Evolutionary conservation across 495 filamentous ascomycete species (phyloP).

Genomic region (Xylaria longipes): DNA sequence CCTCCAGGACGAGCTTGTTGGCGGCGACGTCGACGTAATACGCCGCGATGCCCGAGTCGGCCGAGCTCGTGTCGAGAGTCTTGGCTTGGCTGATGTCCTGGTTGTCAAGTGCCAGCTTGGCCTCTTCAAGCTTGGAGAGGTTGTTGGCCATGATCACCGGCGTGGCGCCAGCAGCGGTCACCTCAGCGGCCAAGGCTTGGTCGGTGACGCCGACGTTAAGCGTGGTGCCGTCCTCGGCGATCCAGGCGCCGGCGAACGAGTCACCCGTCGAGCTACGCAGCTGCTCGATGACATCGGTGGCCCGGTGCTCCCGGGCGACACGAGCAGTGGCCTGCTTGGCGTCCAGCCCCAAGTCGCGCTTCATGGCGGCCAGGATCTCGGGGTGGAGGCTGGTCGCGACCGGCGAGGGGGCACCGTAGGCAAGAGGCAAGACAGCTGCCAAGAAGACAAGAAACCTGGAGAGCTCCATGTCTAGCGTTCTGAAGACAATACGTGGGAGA

Average conservation of each 20-base stretch:
- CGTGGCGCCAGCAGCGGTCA: slow-evolving; percentile 36
- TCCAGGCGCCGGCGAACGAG: slow-evolving; percentile 37
- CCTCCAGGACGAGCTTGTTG: slow-evolving; percentile 39
- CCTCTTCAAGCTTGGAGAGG: slow-evolving; percentile 37
- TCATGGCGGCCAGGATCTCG: slow-evolving; percentile 39
- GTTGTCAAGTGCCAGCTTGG: slow-evolving; percentile 36
- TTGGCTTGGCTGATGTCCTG: slow-evolving; percentile 36
- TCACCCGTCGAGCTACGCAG: slow-evolving; percentile 32
- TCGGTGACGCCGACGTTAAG: slow-evolving; percentile 34
- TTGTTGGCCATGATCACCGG: slow-evolving; percentile 34
- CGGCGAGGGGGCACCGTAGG: slow-evolving; percentile 37
- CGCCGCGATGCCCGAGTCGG: slow-evolving; percentile 31
- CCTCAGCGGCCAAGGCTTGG: slow-evolving; percentile 32
- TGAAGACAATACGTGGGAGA: slow-evolving; percentile 30
- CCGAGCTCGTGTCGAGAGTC: slow-evolving; percentile 30
- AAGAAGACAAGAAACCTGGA: slow-evolving; percentile 36
- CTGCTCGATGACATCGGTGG: slow-evolving; percentile 35
- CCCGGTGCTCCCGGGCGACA: slow-evolving; percentile 34
- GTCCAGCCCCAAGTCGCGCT: slow-evolving; percentile 38
- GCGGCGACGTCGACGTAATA: slow-evolving; percentile 37
- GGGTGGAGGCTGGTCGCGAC: slow-evolving; percentile 35
- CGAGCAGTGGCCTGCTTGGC: slow-evolving; percentile 34
- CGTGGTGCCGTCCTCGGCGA: slow-evolving; percentile 35
- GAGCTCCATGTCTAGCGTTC: slow-evolving; percentile 38
- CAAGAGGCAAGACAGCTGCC: slow-evolving; percentile 37